Conservation (phyloP, 177 flowering plant species). For the Vitis hybrid region DNA sequence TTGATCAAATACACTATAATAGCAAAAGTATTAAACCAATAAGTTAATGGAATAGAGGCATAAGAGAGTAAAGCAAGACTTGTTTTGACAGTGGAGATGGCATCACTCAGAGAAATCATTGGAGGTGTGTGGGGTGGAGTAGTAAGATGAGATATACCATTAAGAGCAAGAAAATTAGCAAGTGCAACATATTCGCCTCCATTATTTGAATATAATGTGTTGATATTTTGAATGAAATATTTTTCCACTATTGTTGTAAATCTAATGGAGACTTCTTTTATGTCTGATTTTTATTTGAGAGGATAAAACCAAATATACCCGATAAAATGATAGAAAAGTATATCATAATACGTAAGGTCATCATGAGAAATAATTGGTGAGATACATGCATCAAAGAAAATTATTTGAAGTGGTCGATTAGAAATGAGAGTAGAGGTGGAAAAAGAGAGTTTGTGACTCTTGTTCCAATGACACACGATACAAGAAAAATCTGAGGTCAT, state of each 20-base stretch:
- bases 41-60: too few relatives aligned
- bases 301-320: slow-evolving; percentile 18
- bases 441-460: too few relatives aligned
- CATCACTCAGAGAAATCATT: too few relatives aligned
- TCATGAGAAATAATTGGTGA: neutral
- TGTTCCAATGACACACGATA: too few relatives aligned
- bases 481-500: too few relatives aligned
- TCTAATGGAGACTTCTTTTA: neutral
- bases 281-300: neutral
- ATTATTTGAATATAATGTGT: neutral
- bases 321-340: slow-evolving; percentile 12
- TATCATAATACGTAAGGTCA: neutral
- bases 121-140: slow-evolving; percentile 16
- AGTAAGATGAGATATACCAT: slow-evolving; percentile 12
- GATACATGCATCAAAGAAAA: too few relatives aligned
- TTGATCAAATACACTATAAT: too few relatives aligned
- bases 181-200: slow-evolving; percentile 13
- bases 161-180: neutral
- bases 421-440: too few relatives aligned
- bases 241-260: slow-evolving; percentile 12
- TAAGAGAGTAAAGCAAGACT: too few relatives aligned
- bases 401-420: too few relatives aligned
- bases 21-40: too few relatives aligned
- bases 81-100: too few relatives aligned
- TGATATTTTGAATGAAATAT: neutral